Evolutionary conservation across 148 eudicot species (phyloP), one percentile per base, ranked within the genome.

Genomic region (Cornus florida): DNA sequence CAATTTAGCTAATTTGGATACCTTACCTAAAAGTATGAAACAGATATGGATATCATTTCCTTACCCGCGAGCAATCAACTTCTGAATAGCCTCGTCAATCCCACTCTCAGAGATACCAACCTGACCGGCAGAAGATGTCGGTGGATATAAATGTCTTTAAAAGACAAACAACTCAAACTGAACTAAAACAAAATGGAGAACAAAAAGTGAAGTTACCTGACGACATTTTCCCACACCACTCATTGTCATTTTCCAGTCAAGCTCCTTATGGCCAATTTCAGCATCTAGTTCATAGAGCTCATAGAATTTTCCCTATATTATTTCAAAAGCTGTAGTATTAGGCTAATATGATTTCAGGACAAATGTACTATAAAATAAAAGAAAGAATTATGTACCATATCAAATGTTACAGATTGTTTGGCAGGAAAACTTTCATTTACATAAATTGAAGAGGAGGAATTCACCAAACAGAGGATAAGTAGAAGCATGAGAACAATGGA

Each of bases 241-340:
- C 43, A 86, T 48, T 48, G 99, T 96, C 69, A 96, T 85, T 86
- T 92, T 96, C 99, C 99, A 96, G 77, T 96, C 99, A 78, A 96
- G 97, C 86, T 96, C 99, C 85, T 85, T 93, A 73, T 96, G 99
- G 65, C 99, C 99, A 86, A 96, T 89, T 79, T 96, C 98, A 80
- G 99, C 99, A 88, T 96, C 99, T 67, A 96, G 70, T 82, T 96
- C 99, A 87, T 96, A 96, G n/a, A 96, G 94, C 84, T 96, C 98
- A 78, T 94, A 96, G 46, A 96, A 96, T 73, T 94, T 94, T 62
- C 99, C 99, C 99, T 96, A 73, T 71, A 77, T 66, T 24, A 62
- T 4, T 39, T 60, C 28, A 74, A 82, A 39, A 43, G 20, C n/a
- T 20, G 32, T 10, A 70, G 78, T 2, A 75, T 41, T 70, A 41